Base-by-base conservation (phyloP, 2,329 filamentous ascomycete genomes). In the Verticillium zaregamsianum region DNA sequence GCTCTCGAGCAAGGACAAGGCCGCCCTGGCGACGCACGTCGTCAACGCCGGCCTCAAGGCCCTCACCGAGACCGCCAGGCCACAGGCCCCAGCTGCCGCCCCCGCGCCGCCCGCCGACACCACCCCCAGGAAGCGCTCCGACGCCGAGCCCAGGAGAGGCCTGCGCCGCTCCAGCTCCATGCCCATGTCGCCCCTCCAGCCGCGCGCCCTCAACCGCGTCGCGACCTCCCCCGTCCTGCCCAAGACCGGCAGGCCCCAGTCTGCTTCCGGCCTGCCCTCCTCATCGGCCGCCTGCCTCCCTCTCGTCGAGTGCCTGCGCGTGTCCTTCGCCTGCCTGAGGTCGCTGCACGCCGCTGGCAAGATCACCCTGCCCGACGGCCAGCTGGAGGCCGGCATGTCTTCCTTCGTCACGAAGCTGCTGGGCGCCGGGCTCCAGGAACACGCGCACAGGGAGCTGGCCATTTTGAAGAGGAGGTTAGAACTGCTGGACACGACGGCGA, bases 301-400 rank as follows among this genome's bases (percentile, higher is more conserved):
- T 2, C 82, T 81, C 0, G 86, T 88, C 14, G 90, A 93, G 74
- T 93, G 90, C 68, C 84, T 88, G 7, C 82, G 89, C 11, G 73
- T 85, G 32, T 89, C 88, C 2, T 91, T 93, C 68, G 76, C 82
- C 7, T 87, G 85, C 58, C 77, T 93, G 45, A 81, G 88, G 58
- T 79, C 81, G 32, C 69, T 86, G 28, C 84, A 90, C 58, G 78
- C 82, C 31, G 76, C 82, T 1, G 76, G 82, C 6, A 79, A 82
- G 9, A 75, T 86, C 11, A 75, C 82, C 11, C 76, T 88, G n/a
- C 82, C 86, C 1, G 81, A 84, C 55, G 76, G 90, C 45, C 90
- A 93, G 69, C 73, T 93, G 4, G 91, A 93, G 70, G 87, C 81
- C 63, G 91, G 90, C 60, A 90, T 91, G 81, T 84, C 89, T 17